Conservation (phyloP, 2,329 filamentous ascomycete genomes). For the Alternaria brassicicola region DNA sequence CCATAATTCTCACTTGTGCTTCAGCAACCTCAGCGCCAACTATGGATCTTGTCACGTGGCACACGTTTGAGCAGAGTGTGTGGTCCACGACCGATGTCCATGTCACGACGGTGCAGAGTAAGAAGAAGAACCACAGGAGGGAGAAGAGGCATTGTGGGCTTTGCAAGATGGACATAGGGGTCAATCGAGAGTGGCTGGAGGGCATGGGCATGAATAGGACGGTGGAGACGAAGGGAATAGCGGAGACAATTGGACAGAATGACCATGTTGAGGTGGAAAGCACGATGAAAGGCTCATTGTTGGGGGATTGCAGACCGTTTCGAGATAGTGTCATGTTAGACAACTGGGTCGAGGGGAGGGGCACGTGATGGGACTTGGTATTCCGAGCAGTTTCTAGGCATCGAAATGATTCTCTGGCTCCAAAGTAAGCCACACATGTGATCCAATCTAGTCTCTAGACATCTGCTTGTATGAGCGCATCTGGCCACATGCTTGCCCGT, state of each 20-base stretch:
- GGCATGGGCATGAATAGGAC: neutral
- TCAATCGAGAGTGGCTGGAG: neutral
- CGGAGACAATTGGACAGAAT: neutral
- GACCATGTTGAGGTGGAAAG: neutral
- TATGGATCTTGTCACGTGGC: neutral
- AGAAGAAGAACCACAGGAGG: neutral
- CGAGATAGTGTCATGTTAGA: neutral
- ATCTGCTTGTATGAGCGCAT: conserved; percentile 1
- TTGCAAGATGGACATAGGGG: neutral
- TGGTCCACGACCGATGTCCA: neutral
- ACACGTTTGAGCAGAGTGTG: neutral
- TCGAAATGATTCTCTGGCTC: neutral
- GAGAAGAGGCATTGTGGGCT: neutral
- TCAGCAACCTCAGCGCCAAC: neutral
- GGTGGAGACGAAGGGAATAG: neutral
- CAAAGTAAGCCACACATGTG: neutral
- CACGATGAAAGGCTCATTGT: neutral
- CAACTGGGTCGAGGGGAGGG: neutral
- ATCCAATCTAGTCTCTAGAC: neutral
- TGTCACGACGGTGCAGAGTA: neutral
- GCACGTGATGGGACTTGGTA: neutral
- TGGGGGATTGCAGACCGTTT: neutral
- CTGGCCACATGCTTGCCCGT: neutral
- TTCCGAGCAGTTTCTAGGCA: neutral
- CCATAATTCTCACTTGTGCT: neutral